Conservation (phyloP, 1,284 basidiomycete genomes). For the Singerocomus inundabilis region DNA sequence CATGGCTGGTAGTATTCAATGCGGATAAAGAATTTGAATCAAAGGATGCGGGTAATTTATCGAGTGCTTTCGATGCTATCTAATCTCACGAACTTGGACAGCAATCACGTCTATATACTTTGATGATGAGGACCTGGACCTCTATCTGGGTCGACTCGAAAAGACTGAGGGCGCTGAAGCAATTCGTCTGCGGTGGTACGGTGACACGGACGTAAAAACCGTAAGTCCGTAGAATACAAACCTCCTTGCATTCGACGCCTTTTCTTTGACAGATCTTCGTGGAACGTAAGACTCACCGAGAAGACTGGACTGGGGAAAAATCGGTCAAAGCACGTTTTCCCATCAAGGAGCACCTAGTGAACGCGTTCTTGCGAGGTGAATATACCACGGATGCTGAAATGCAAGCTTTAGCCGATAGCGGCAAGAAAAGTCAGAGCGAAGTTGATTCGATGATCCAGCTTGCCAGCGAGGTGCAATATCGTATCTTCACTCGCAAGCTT, state of each 20-base stretch:
- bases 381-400: constrained; percentile 96
- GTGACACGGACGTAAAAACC: constrained; percentile 82
- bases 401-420: constrained; percentile 83
- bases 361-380: constrained; percentile 87
- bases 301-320: constrained; percentile 99
- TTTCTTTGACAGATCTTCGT: constrained; percentile 77
- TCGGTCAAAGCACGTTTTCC: constrained; percentile 98
- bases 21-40: constrained; percentile 90
- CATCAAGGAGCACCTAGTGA: constrained; percentile 94
- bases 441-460: constrained; percentile 96
- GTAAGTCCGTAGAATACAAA: constrained; percentile 39
- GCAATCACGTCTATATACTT: constrained; percentile 90
- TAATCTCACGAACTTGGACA: constrained; percentile 27
- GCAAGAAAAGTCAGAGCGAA: constrained; percentile 93
- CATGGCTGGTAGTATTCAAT: constrained; percentile 75
- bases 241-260: background rate
- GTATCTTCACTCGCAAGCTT: constrained; percentile 81
- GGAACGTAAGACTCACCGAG: constrained; percentile 97
- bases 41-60: constrained; percentile 75
- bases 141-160: constrained; percentile 97
- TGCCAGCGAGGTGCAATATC: constrained; percentile 95
- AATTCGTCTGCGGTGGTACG: constrained; percentile 96
- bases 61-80: background rate
- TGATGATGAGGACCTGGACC: constrained; percentile 93
- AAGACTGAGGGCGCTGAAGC: constrained; percentile 99